Percentiles rank a stretch among this genome's conserved stretches.
Evolutionary conservation across 2,329 filamentous ascomycete genomes (phyloP).

Genomic region (Colletotrichum sp.): DNA sequence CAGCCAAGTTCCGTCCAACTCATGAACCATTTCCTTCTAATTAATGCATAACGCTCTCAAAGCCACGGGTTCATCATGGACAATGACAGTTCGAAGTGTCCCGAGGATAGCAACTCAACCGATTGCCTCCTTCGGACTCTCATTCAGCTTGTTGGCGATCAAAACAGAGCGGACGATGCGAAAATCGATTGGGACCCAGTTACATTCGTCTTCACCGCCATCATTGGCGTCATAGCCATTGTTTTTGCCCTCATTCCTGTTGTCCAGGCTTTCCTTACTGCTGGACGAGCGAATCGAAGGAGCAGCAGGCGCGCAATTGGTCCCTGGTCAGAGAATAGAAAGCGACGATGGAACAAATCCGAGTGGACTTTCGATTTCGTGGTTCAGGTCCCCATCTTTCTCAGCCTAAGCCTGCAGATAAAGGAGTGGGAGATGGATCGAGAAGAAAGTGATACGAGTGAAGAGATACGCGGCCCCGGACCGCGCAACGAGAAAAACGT

Average conservation of each 20-base stretch:
- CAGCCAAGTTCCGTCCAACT: background rate
- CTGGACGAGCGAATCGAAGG: background rate
- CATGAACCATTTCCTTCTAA: background rate
- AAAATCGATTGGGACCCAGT: background rate
- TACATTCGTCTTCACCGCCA: accelerated
- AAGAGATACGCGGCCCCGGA: background rate
- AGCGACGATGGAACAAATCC: background rate
- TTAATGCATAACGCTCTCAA: background rate
- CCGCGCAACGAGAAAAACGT: too few relatives aligned
- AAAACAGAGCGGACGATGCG: background rate
- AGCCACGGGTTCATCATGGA: background rate
- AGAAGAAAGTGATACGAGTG: background rate
- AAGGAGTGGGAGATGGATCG: too few relatives aligned
- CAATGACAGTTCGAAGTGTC: background rate
- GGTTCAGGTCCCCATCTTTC: background rate
- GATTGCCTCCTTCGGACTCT: background rate
- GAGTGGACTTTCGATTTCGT: background rate
- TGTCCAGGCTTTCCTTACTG: background rate
- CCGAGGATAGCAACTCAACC: background rate
- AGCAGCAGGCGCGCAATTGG: background rate
- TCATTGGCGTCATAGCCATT: background rate
- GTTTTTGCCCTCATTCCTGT: background rate
- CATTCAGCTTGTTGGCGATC: background rate
- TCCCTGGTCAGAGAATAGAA: background rate
- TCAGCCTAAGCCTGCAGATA: too few relatives aligned